These are phyloP conservation scores for Daldinia loculata DNA, from an alignment of 495 filamentous ascomycete genomes.

Conservation along the genomic window DNA sequence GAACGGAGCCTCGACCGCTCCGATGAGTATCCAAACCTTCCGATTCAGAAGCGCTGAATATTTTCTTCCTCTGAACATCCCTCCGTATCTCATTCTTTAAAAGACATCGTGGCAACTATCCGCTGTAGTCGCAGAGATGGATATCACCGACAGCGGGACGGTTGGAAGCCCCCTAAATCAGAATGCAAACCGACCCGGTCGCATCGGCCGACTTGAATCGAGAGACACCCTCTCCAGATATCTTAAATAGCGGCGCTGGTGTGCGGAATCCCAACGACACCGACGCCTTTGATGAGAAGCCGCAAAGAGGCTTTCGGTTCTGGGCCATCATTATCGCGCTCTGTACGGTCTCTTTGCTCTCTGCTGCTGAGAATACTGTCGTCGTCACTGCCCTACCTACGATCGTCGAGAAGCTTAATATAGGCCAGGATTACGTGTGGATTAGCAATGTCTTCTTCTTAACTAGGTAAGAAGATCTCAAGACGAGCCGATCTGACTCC, in stretches of 20 bases:
- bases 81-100: conserved; percentile 2
- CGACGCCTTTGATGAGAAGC: background rate
- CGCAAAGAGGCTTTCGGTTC: conserved; percentile 40
- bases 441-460: conserved; percentile 74
- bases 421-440: conserved; percentile 58
- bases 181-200: conserved; percentile 6
- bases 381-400: conserved; percentile 59
- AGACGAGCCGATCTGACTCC: conserved; percentile 39
- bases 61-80: background rate
- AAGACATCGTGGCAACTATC: conserved; percentile 4
- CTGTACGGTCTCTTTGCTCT: conserved; percentile 50
- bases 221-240: background rate
- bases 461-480: conserved; percentile 56
- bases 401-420: conserved; percentile 45
- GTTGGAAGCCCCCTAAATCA: background rate
- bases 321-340: conserved; percentile 53
- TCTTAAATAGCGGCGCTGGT: background rate
- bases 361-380: conserved; percentile 61
- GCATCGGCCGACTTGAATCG: background rate
- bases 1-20: conserved; percentile 14
- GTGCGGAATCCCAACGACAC: background rate
- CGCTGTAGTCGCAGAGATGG: background rate
- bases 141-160: background rate
- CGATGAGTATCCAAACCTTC: conserved; percentile 3
- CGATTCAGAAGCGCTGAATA: background rate